phyloP scores from a whole-genome alignment of 257 asterid species.

The Solanum lycopersicoides region DNA sequence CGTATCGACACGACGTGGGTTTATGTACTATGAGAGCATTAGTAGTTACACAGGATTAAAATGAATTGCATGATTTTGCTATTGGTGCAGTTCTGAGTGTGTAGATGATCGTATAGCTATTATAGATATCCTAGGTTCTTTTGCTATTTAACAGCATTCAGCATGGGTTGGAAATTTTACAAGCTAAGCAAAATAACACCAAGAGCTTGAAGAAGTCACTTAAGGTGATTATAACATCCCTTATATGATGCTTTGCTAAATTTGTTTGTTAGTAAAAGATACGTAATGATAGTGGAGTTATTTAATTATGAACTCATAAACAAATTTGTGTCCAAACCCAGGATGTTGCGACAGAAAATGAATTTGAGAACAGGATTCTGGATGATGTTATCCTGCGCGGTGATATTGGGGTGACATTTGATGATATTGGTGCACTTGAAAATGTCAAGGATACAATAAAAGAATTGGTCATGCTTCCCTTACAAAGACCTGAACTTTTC shows the following conservation, averaged over 20 bases:
- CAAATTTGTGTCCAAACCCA: constrained; percentile 10
- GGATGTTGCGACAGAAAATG: constrained; percentile 71
- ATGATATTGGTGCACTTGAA: constrained; percentile 91
- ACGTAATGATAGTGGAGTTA: neutral
- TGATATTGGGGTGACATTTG: constrained; percentile 85
- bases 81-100: too few species aligned
- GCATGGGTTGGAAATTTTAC: constrained; percentile 51
- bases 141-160: constrained; percentile 45
- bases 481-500: constrained; percentile 86
- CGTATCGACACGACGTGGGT: neutral
- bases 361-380: constrained; percentile 62
- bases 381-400: constrained; percentile 64
- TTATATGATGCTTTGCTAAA: neutral
- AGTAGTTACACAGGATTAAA: too few species aligned
- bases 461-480: constrained; percentile 91
- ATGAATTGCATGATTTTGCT: too few species aligned
- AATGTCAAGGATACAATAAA: constrained; percentile 79
- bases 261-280: neutral
- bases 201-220: constrained; percentile 70
- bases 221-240: constrained; percentile 36
- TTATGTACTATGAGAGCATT: too few species aligned
- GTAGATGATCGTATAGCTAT: too few species aligned
- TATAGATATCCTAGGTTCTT: neutral
- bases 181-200: constrained; percentile 49
- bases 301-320: neutral